Percentiles rank a stretch among this genome's conserved stretches.
These are phyloP conservation scores for Zizania palustris DNA, from an alignment of 202 grass and related monocot species.

Conservation along the genomic window DNA sequence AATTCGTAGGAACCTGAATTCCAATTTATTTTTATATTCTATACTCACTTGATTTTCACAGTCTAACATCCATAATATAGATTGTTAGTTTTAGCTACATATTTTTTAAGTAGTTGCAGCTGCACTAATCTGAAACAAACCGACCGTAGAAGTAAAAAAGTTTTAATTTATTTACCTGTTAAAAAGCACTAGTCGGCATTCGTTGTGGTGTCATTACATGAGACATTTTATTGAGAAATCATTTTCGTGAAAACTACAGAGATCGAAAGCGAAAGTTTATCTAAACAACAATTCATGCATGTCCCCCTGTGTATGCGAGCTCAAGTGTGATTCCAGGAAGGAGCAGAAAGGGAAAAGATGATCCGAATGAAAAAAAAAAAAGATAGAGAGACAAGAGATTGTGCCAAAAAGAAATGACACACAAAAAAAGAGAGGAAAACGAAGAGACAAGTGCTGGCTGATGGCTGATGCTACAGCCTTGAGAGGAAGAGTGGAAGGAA, in stretches of 20 bases:
- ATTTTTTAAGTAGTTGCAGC: no score
- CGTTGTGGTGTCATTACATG: not conserved
- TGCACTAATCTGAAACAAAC: no score
- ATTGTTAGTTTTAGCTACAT: no score
- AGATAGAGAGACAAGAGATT: not conserved
- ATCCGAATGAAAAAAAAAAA: not conserved
- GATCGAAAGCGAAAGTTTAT: slow-evolving; percentile 19
- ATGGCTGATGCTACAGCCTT: slow-evolving; percentile 40
- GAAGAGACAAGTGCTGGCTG: not conserved
- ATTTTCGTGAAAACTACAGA: no score
- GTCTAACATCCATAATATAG: no score
- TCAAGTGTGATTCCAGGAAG: slow-evolving; percentile 44
- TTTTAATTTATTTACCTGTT: not conserved
- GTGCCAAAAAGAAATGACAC: not conserved
- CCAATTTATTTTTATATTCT: no score
- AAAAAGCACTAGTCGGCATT: slow-evolving; percentile 40
- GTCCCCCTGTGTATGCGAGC: not conserved
- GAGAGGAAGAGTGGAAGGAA: slow-evolving; percentile 20
- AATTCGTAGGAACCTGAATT: no score
- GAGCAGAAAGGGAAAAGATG: slow-evolving; percentile 27
- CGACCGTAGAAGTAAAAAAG: not conserved
- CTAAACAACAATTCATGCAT: not conserved
- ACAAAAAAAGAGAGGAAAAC: not conserved
- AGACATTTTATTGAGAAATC: slow-evolving; percentile 15
- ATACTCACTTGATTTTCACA: no score